Evolutionary conservation across 1,284 basidiomycete genomes (phyloP).

Genomic region (Inonotus obliquus): DNA sequence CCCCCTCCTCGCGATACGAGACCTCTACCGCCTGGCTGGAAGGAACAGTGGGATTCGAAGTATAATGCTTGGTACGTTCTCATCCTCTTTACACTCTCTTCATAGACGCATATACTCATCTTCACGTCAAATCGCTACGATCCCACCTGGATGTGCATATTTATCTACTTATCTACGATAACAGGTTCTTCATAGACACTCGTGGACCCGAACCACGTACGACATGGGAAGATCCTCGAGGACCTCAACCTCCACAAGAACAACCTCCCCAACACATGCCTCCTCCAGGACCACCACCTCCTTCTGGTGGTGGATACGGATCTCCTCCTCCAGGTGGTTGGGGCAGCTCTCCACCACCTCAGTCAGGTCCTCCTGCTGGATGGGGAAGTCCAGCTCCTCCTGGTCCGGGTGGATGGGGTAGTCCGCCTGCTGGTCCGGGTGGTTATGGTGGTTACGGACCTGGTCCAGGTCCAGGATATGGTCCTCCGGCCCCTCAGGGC

Average conservation of each 20-base stretch:
- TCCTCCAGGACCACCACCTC: constrained; percentile 37
- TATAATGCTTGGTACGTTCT: constrained; percentile 68
- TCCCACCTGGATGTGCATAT: not conserved
- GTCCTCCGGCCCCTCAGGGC: not conserved
- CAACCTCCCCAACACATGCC: constrained; percentile 32
- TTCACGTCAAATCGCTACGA: not conserved
- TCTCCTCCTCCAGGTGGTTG: not conserved
- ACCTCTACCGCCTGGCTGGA: constrained; percentile 63
- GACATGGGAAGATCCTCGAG: constrained; percentile 63
- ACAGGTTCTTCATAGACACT: constrained; percentile 72
- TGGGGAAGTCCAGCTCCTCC: not conserved
- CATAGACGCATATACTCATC: not conserved
- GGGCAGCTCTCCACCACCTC: not conserved
- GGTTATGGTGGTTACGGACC: constrained; percentile 17
- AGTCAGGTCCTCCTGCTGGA: not conserved
- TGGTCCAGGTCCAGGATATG: constrained; percentile 3
- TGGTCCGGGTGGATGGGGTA: not conserved
- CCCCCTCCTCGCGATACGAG: constrained; percentile 56
- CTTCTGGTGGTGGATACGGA: not conserved
- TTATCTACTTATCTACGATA: not conserved
- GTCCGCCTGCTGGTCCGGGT: not conserved
- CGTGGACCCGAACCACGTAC: constrained; percentile 53
- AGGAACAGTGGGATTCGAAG: constrained; percentile 63
- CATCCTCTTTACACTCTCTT: constrained; percentile 9
- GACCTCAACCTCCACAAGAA: constrained; percentile 38